Conservation (phyloP, 2,329 filamentous ascomycete genomes). For the Plenodomus biglobosus region DNA sequence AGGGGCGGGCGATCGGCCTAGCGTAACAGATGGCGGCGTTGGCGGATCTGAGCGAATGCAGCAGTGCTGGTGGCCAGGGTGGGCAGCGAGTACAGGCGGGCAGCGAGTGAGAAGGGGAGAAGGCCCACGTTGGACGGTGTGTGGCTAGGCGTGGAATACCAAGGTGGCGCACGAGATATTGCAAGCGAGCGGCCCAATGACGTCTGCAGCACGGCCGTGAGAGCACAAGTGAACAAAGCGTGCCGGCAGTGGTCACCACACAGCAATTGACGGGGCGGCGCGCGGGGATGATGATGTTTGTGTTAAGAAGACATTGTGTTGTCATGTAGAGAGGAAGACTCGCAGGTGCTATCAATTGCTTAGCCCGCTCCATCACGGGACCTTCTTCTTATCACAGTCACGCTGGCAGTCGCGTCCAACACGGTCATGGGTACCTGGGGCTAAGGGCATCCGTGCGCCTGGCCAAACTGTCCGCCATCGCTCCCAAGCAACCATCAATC, state of each 20-base stretch:
- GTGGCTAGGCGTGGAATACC: conserved; percentile 24
- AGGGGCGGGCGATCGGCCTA: conserved; percentile 15
- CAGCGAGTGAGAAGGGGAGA: conserved; percentile 25
- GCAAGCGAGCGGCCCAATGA: conserved; percentile 31
- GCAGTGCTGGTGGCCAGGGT: conserved; percentile 13
- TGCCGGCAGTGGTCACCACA: background rate
- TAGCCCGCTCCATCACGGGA: background rate
- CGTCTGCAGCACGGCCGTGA: conserved; percentile 17
- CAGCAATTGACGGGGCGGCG: conserved; percentile 1
- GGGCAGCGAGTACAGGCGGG: conserved; percentile 21
- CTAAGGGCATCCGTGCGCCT: conserved; percentile 11
- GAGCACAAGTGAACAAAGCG: conserved; percentile 6
- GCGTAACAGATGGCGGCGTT: conserved; percentile 19
- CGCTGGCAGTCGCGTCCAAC: conserved; percentile 2
- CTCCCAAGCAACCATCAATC: conserved; percentile 4
- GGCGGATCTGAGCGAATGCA: conserved; percentile 9
- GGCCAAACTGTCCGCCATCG: background rate
- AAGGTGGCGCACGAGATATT: conserved; percentile 24
- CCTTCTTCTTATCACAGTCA: background rate
- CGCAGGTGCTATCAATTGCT: background rate
- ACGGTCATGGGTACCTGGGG: background rate
- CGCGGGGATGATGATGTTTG: conserved; percentile 1
- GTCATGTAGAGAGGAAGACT: background rate
- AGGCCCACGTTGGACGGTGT: conserved; percentile 36
- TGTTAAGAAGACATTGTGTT: background rate